These are phyloP conservation scores for Cordyceps farinosa DNA, from an alignment of 2,329 filamentous ascomycete genomes.

Conservation along the genomic window DNA sequence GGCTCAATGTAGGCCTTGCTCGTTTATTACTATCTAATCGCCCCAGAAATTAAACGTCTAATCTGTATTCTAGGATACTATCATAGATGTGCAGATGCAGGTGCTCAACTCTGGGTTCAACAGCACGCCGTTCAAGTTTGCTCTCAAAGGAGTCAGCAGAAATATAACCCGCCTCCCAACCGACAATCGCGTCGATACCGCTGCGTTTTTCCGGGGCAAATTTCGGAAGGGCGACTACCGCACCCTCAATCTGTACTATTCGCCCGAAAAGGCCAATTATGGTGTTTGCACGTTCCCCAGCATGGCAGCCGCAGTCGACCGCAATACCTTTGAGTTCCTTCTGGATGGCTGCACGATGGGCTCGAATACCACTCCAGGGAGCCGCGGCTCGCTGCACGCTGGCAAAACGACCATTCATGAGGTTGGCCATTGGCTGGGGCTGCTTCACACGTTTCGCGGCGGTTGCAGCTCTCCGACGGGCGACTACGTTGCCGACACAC, in stretches of 20 bases:
- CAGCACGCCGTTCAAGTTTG: not conserved
- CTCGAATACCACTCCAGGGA: conserved; percentile 35
- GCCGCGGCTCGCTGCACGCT: conserved; percentile 32
- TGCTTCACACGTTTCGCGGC: conserved; percentile 46
- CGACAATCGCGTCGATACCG: not conserved
- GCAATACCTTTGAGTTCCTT: conserved; percentile 32
- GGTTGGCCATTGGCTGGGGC: conserved; percentile 48
- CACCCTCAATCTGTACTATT: conserved; percentile 47
- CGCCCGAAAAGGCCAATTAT: conserved; percentile 32
- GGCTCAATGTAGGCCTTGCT: not conserved
- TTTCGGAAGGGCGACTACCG: conserved; percentile 41
- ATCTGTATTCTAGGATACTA: not conserved
- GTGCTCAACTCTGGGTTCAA: not conserved
- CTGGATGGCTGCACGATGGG: conserved; percentile 39
- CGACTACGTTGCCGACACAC: conserved; percentile 19
- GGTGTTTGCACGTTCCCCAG: conserved; percentile 44
- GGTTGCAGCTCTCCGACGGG: conserved; percentile 37
- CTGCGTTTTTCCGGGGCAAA: not conserved
- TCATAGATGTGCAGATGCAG: not conserved
- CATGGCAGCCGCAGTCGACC: conserved; percentile 23
- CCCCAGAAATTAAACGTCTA: too few relatives aligned
- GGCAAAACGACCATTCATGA: conserved; percentile 38
- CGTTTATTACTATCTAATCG: not conserved
- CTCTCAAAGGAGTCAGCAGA: not conserved
- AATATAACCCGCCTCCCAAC: not conserved